Base-by-base conservation (phyloP, 495 filamentous ascomycete genomes). In the Aspergillus bertholletiae region DNA sequence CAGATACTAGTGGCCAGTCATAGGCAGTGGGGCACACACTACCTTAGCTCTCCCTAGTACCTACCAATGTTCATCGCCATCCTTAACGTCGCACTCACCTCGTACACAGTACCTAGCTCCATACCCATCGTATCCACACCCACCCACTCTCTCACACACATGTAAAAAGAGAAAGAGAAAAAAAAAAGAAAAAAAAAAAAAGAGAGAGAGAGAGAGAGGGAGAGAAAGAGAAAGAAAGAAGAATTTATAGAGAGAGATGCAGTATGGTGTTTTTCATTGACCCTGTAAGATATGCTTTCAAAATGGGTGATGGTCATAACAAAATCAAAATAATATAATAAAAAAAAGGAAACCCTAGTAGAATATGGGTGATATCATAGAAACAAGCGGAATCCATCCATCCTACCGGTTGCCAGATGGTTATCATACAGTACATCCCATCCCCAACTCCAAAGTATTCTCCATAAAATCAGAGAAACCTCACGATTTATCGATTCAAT, bases 381-480 rank as follows among this genome's bases (percentile, higher is more conserved):
- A 58, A 46, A 55, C 49, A 57, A 57, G 54, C 51, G 50, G 54
- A 53, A 46, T 51, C 30, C 32, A 51, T 40, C 61, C 56, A 54
- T 58, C 46, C 44, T 54, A 49, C 51, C 58, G 28, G 53, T 53
- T 58, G 63, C 56, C 60, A 58, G 59, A 54, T 64, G 58, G 59
- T 65, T 73, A 71, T 74, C 66, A 56, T 63, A 63, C 64, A 64
- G 63, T 72, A 62, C 67, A 66, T 58, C 54, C 66, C 59, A 53
- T 60, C 58, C 63, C 44, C 40, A 73, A 74, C 69, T 68, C 69
- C 69, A 66, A 67, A 65, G 57, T 56, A 62, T 57, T 49, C 26
- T 48, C 22, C 58, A 49, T 57, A 57, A 59, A 59, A 39, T 45
- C 28, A 54, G 43, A 53, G 35, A 48, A 23, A 23, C 27, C 12